These are phyloP conservation scores for Penicillium sp. DNA, from an alignment of 2,329 filamentous ascomycete species.

Conservation along the genomic window DNA sequence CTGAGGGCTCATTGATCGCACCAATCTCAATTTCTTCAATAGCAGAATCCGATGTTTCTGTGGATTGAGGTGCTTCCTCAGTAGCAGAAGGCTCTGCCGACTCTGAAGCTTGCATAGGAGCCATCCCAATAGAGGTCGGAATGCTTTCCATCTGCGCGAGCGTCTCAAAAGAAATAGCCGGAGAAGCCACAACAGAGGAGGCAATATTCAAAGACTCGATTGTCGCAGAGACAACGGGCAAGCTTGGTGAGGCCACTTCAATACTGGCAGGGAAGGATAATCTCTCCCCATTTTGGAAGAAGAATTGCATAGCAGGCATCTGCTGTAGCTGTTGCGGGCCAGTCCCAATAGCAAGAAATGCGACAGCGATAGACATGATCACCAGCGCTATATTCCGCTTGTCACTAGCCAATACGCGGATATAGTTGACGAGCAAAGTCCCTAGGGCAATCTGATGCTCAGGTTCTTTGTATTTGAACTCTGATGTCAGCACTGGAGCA, in stretches of 20 bases:
- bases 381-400: slow-evolving; percentile 49
- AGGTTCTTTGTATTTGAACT: background rate
- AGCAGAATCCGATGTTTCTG: background rate
- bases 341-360: slow-evolving; percentile 11
- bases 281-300: slow-evolving; percentile 4
- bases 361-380: slow-evolving; percentile 9
- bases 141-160: background rate
- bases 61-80: background rate
- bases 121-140: background rate
- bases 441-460: slow-evolving; percentile 51
- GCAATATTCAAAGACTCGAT: background rate
- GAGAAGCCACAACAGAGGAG: no score
- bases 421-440: slow-evolving; percentile 54
- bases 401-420: slow-evolving; percentile 53
- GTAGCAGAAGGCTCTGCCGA: background rate
- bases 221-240: background rate
- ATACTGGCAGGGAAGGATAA: background rate
- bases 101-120: background rate
- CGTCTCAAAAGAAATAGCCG: background rate
- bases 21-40: background rate
- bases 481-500: slow-evolving; percentile 1
- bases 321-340: background rate
- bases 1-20: background rate
- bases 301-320: slow-evolving; percentile 13
- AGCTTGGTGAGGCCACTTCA: background rate